Conservation (phyloP, 352 stramenopile species). For the Pythium brassicae region DNA sequence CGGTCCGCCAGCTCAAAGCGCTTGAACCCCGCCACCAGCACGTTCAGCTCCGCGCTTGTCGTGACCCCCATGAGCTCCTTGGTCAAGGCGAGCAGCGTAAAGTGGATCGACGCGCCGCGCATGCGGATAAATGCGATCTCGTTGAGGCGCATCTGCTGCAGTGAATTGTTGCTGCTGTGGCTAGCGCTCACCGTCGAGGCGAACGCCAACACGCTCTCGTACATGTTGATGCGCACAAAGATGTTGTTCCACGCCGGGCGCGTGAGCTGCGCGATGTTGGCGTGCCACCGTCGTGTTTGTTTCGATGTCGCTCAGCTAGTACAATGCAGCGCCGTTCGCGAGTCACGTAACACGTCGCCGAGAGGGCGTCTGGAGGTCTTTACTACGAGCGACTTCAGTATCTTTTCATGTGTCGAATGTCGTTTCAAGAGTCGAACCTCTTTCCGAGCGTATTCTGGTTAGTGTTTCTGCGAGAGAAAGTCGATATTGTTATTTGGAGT, state of each 20-base stretch:
- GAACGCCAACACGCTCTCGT: slow-evolving; percentile 74
- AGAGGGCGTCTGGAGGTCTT: no score
- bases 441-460: no score
- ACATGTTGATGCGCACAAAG: slow-evolving; percentile 86
- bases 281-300: slow-evolving; percentile 58
- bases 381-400: no score
- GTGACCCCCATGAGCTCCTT: slow-evolving; percentile 58
- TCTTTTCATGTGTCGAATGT: no score
- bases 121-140: slow-evolving; percentile 70
- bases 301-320: slow-evolving; percentile 85
- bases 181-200: slow-evolving; percentile 54
- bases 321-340: slow-evolving; percentile 49
- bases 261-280: slow-evolving; percentile 38
- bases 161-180: no score
- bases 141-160: no score
- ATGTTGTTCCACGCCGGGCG: slow-evolving; percentile 76
- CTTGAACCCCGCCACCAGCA: slow-evolving; percentile 43
- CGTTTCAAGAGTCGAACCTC: no score
- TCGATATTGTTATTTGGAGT: no score
- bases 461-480: no score
- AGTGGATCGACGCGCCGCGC: slow-evolving; percentile 72
- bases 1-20: slow-evolving; percentile 28
- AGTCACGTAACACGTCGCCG: no score
- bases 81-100: slow-evolving; percentile 66
- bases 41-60: slow-evolving; percentile 29